Conservation (phyloP, 805 yeast genomes). For the Lipomyces mesembrius region DNA sequence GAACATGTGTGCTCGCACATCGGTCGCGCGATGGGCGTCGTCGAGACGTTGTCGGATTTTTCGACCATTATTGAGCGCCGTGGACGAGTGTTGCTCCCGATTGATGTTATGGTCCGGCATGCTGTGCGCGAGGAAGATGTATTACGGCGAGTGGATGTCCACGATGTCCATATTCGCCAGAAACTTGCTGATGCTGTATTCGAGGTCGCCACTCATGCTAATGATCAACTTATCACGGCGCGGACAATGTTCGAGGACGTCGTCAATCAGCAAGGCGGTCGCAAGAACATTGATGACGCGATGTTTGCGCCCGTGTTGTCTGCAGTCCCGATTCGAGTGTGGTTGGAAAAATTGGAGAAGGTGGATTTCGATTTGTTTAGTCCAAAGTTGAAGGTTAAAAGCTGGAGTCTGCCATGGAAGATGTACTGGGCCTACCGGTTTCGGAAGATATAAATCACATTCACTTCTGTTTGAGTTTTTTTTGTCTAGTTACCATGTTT, state of each 20-base stretch:
- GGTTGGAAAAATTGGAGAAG: constrained; percentile 62
- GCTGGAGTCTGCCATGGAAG: constrained; percentile 70
- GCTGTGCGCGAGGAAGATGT: constrained; percentile 68
- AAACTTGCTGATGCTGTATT: constrained; percentile 63
- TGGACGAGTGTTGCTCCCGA: constrained; percentile 63
- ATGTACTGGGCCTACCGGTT: constrained; percentile 55
- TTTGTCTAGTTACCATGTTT: neutral
- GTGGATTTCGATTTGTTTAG: constrained; percentile 65
- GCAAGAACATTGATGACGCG: constrained; percentile 53
- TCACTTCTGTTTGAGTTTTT: neutral
- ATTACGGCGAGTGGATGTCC: constrained; percentile 43
- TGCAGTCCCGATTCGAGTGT: constrained; percentile 67
- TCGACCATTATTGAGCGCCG: constrained; percentile 59
- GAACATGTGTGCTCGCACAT: constrained; percentile 58
- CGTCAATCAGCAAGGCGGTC: constrained; percentile 48
- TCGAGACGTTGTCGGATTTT: constrained; percentile 64
- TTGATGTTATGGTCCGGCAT: constrained; percentile 59
- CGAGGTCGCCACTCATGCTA: constrained; percentile 73
- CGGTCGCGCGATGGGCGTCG: constrained; percentile 79
- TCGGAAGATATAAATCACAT: constrained; percentile 46
- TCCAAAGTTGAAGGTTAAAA: constrained; percentile 52
- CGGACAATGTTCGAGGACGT: constrained; percentile 56
- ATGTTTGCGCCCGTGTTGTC: constrained; percentile 69
- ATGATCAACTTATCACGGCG: constrained; percentile 78
- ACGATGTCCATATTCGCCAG: constrained; percentile 44